Evolutionary conservation across 345 rosid species (phyloP).

Genomic region (Acer saccharum): DNA sequence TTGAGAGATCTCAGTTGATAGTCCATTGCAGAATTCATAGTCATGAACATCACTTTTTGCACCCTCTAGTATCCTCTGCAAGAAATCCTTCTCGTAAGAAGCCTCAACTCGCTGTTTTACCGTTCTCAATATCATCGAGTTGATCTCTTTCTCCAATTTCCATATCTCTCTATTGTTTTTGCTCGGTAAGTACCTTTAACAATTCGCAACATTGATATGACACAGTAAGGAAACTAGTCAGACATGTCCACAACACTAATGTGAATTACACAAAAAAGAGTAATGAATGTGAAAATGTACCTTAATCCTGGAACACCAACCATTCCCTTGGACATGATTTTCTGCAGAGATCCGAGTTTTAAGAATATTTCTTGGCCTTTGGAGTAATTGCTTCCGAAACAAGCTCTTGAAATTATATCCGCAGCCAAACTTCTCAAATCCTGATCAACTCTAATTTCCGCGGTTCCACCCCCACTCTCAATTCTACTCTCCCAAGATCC

Average conservation of each 20-base stretch:
- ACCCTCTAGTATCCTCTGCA: slow-evolving; percentile 41
- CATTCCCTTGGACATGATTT: slow-evolving; percentile 24
- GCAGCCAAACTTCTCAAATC: slow-evolving; percentile 46
- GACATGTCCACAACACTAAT: not conserved
- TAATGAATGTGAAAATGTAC: slow-evolving; percentile 18
- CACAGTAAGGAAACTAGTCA: not conserved
- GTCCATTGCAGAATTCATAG: not conserved
- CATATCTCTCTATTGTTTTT: slow-evolving; percentile 39
- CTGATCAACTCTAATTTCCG: slow-evolving; percentile 28
- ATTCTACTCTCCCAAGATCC: slow-evolving; percentile 39
- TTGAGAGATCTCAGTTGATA: slow-evolving; percentile 17
- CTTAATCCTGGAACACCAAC: slow-evolving; percentile 37
- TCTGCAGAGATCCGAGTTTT: slow-evolving; percentile 40
- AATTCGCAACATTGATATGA: slow-evolving; percentile 11
- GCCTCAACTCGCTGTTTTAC: slow-evolving; percentile 28
- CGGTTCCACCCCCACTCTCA: slow-evolving; percentile 18
- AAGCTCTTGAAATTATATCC: slow-evolving; percentile 48
- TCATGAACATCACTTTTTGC: slow-evolving; percentile 20
- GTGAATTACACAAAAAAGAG: not conserved
- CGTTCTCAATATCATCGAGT: slow-evolving; percentile 25
- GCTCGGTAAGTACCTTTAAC: slow-evolving; percentile 36
- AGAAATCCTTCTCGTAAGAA: slow-evolving; percentile 30
- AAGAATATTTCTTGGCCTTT: slow-evolving; percentile 51
- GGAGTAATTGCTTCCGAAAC: slow-evolving; percentile 53
- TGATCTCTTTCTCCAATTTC: slow-evolving; percentile 43